These are phyloP conservation scores for Sclerotinia borealis DNA, from an alignment of 2,329 filamentous ascomycete species.

Conservation along the genomic window DNA sequence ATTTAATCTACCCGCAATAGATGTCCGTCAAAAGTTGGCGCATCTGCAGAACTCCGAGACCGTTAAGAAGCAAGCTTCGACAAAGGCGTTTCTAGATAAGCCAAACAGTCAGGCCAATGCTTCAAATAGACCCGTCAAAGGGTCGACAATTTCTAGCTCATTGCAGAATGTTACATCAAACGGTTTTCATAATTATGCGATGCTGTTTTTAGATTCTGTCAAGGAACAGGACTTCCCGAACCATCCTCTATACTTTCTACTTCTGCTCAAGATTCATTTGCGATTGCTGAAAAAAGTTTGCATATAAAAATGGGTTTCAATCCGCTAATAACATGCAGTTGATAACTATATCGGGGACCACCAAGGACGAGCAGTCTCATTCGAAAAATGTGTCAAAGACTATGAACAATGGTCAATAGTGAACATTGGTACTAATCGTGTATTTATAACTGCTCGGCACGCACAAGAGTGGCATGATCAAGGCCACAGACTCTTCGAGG, in stretches of 20 bases:
- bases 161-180: neutral
- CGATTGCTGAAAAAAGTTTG: neutral
- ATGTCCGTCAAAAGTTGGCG: neutral
- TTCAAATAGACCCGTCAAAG: neutral
- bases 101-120: neutral
- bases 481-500: neutral
- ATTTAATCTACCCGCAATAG: neutral
- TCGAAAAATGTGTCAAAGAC: neutral
- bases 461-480: neutral
- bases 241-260: neutral
- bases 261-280: neutral
- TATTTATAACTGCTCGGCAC: neutral
- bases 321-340: slow-evolving; percentile 1
- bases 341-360: neutral
- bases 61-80: neutral
- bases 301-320: too few species aligned
- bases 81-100: neutral
- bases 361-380: neutral
- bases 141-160: neutral
- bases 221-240: neutral
- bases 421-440: too few species aligned
- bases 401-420: neutral
- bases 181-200: neutral
- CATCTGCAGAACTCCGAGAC: neutral
- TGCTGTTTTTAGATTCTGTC: neutral